A percentile compares a stretch with the other conserved stretches of the same genome.
phyloP scores from a whole-genome alignment of 352 stramenopile species.

The Pythium aquatile region DNA sequence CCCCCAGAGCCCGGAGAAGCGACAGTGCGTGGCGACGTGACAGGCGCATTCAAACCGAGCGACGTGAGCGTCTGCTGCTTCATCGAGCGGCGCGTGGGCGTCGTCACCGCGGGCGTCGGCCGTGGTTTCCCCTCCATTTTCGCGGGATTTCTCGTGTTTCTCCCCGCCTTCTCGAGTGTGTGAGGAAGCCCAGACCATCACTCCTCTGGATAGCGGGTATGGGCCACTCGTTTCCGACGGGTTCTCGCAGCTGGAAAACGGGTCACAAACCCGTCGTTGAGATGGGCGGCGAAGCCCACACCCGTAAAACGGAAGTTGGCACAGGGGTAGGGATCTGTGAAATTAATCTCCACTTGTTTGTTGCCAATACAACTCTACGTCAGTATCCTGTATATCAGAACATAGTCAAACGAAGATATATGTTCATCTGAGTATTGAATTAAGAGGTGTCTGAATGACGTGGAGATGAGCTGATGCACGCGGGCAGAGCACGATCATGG shows the following conservation, averaged over 20 bases:
- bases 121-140: slow-evolving; percentile 4
- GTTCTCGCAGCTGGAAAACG: not conserved
- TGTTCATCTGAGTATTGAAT: not conserved
- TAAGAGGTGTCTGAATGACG: not conserved
- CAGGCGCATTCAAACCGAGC: not conserved
- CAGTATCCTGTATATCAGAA: not conserved
- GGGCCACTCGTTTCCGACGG: slow-evolving; percentile 13
- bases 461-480: not conserved
- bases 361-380: not conserved
- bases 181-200: slow-evolving; percentile 18
- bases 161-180: slow-evolving; percentile 6
- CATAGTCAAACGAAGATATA: not conserved
- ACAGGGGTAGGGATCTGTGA: not conserved
- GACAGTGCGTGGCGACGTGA: not conserved
- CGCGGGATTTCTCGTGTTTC: not conserved
- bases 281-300: not conserved
- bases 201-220: slow-evolving; percentile 20
- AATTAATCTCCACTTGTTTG: slow-evolving; percentile 1
- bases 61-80: slow-evolving; percentile 23
- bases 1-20: not conserved
- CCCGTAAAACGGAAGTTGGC: not conserved
- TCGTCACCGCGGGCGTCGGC: slow-evolving; percentile 10
- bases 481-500: not conserved
- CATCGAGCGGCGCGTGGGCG: slow-evolving; percentile 25
- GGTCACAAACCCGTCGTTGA: not conserved